Conservation (phyloP, 352 stramenopile species). For the Globisporangium polare region DNA sequence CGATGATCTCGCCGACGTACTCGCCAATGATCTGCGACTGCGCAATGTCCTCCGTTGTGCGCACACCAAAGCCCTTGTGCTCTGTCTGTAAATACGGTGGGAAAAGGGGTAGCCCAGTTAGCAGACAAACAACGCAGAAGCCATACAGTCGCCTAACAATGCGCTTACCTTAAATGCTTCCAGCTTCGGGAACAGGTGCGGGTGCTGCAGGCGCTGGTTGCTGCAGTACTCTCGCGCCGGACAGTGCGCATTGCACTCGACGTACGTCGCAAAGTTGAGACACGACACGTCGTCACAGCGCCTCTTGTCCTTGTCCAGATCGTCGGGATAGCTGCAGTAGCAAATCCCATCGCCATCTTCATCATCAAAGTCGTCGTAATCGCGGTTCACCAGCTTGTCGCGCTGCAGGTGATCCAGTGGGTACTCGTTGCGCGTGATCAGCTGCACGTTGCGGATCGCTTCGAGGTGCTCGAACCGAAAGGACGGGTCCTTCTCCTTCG, state of each 20-base stretch:
- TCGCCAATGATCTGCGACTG: slow-evolving; percentile 78
- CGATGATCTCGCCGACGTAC: slow-evolving; percentile 92
- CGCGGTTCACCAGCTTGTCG: slow-evolving; percentile 22
- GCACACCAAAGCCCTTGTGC: slow-evolving; percentile 85
- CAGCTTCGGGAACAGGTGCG: slow-evolving; percentile 53
- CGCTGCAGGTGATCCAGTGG: slow-evolving; percentile 49
- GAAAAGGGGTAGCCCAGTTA: not conserved
- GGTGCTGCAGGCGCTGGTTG: slow-evolving; percentile 79
- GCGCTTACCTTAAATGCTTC: slow-evolving; percentile 58
- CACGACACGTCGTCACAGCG: slow-evolving; percentile 84
- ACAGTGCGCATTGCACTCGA: slow-evolving; percentile 64
- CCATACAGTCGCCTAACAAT: not conserved
- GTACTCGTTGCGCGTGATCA: slow-evolving; percentile 73
- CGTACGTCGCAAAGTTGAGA: slow-evolving; percentile 87
- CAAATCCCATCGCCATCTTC: slow-evolving; percentile 53
- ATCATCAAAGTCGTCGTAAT: slow-evolving; percentile 28
- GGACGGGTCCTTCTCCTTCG: not conserved
- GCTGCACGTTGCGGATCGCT: slow-evolving; percentile 53
- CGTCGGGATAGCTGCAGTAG: slow-evolving; percentile 50
- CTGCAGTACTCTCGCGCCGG: slow-evolving; percentile 41
- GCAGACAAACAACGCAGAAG: not conserved
- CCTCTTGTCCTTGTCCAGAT: slow-evolving; percentile 30
- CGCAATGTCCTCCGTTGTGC: slow-evolving; percentile 53
- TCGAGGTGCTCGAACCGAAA: slow-evolving; percentile 56
- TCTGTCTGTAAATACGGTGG: slow-evolving; percentile 31